phyloP scores from a whole-genome alignment of 2,329 filamentous ascomycete species.

The Aspergillus caelatus region DNA sequence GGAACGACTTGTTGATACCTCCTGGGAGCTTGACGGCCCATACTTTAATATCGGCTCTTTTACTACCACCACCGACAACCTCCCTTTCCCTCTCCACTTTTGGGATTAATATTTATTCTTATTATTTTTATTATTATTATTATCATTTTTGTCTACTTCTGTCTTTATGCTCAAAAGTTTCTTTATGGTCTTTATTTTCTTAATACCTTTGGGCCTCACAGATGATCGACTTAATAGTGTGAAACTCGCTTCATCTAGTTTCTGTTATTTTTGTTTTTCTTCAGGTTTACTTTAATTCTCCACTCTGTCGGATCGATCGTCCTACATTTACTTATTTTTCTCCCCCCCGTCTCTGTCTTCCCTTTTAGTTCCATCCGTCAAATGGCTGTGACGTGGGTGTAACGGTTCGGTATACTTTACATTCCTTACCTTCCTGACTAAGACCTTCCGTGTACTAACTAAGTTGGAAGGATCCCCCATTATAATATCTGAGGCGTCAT shows the following conservation, averaged over 20 bases:
- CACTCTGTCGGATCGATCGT: conserved; percentile 19
- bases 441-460: background rate
- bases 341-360: conserved; percentile 6
- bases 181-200: background rate
- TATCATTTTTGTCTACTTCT: background rate
- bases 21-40: conserved; percentile 3
- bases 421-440: conserved; percentile 15
- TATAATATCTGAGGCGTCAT: conserved; percentile 1
- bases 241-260: conserved; percentile 2
- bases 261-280: conserved; percentile 17
- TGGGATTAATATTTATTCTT: background rate
- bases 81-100: background rate
- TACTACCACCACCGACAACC: background rate
- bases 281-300: conserved; percentile 14
- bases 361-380: conserved; percentile 7
- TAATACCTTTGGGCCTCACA: background rate
- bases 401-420: conserved; percentile 23
- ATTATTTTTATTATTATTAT: background rate
- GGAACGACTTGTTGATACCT: conserved; percentile 19
- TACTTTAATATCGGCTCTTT: conserved; percentile 1
- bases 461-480: background rate
- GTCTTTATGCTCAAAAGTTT: background rate
- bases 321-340: background rate
- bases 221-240: conserved; percentile 6
- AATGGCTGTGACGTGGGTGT: conserved; percentile 27